Conservation (phyloP, 2,329 filamentous ascomycete genomes). For the Metarhizium brunneum region DNA sequence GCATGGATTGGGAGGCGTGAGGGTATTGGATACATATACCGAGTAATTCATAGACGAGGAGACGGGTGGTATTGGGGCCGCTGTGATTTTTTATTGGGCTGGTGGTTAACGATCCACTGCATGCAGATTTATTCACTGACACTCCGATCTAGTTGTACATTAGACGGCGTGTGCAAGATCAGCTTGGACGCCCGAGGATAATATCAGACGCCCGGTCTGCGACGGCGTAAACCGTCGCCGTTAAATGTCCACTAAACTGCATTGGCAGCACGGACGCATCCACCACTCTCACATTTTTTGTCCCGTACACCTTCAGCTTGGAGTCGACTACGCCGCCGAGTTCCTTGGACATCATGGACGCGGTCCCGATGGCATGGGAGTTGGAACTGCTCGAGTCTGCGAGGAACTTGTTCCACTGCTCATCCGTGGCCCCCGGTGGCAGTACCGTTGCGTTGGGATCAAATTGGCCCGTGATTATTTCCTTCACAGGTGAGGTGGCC, state of each 20-base stretch:
- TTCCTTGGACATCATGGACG: constrained; percentile 39
- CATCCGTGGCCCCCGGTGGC: constrained; percentile 6
- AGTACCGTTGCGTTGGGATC: neutral
- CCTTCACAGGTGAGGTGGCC: constrained; percentile 15
- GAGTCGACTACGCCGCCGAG: constrained; percentile 40
- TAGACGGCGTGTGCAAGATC: neutral
- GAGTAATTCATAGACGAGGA: no score
- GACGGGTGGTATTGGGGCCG: no score
- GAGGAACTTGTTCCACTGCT: constrained; percentile 10
- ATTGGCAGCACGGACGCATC: constrained; percentile 12
- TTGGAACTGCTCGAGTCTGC: constrained; percentile 12
- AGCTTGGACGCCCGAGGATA: neutral
- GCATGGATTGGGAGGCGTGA: constrained; percentile 26
- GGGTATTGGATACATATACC: no score
- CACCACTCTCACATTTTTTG: constrained; percentile 10
- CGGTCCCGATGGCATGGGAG: constrained; percentile 38
- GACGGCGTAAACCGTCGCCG: constrained; percentile 11
- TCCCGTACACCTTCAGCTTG: constrained; percentile 33
- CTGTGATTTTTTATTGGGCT: neutral
- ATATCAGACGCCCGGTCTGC: constrained; percentile 11
- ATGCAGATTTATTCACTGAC: neutral
- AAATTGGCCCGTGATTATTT: neutral
- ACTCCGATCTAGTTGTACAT: neutral
- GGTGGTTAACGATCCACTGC: neutral
- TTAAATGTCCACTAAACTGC: constrained; percentile 9